phyloP scores from a whole-genome alignment of 805 yeast genomes.

The Hagleromyces aurorensis region DNA sequence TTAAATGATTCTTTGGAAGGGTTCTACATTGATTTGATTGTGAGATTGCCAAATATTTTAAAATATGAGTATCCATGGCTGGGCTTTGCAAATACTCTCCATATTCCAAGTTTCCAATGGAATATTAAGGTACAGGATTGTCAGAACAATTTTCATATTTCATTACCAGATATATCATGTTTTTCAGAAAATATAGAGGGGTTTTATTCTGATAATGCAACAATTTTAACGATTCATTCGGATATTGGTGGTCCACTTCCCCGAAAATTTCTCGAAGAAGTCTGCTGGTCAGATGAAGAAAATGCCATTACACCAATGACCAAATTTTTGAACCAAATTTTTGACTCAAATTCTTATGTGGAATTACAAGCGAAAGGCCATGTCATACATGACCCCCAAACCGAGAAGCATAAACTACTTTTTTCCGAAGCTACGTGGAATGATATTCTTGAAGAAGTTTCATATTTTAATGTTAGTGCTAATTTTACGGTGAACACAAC shows the following conservation, averaged over 20 bases:
- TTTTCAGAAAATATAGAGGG: constrained; percentile 9
- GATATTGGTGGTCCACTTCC: constrained; percentile 24
- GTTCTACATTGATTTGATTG: constrained; percentile 19
- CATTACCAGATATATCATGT: constrained; percentile 21
- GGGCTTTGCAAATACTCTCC: constrained; percentile 9
- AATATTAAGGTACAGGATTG: constrained; percentile 34
- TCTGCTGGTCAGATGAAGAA: constrained; percentile 28
- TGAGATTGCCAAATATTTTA: constrained; percentile 20
- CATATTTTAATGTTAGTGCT: constrained; percentile 14
- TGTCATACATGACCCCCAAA: constrained; percentile 9
- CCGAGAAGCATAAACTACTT: constrained; percentile 9
- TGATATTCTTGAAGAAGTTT: constrained; percentile 13
- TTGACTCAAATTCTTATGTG: constrained; percentile 16
- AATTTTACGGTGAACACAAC: constrained; percentile 20
- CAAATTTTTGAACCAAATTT: constrained; percentile 17
- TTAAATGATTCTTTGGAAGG: constrained; percentile 18
- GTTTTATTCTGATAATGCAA: constrained; percentile 1
- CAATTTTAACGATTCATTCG: constrained; percentile 6
- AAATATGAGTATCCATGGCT: constrained; percentile 10
- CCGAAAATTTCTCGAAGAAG: constrained; percentile 17
- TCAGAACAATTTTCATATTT: constrained; percentile 21
- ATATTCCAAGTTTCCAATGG: constrained; percentile 35
- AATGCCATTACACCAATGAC: constrained; percentile 28
- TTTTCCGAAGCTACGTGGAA: constrained; percentile 1
- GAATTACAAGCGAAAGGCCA: constrained; percentile 15